Percentiles rank a stretch among this genome's conserved stretches.
Conservation (phyloP, 352 stramenopile genomes). For the Pythium dissotocum region DNA sequence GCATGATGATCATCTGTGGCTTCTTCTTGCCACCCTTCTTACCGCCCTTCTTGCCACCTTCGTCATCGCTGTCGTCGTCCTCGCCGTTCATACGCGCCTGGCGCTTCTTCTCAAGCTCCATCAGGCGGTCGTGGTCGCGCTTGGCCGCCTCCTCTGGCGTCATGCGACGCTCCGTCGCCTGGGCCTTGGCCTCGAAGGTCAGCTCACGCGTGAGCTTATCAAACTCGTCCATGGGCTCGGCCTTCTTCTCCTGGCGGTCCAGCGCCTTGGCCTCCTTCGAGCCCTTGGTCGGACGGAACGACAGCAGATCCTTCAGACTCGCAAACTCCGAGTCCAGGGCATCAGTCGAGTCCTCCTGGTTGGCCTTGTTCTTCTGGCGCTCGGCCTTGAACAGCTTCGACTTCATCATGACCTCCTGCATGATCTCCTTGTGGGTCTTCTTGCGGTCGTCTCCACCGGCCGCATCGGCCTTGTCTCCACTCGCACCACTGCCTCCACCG, state of each 20-base stretch:
- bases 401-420: conserved; percentile 92
- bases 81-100: conserved; percentile 95
- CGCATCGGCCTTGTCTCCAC: conserved; percentile 18
- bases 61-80: conserved; percentile 64
- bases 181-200: conserved; percentile 91
- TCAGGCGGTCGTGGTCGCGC: conserved; percentile 90
- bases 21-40: conserved; percentile 50
- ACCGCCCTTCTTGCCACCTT: conserved; percentile 12
- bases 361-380: conserved; percentile 84
- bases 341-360: conserved; percentile 78
- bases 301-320: conserved; percentile 61
- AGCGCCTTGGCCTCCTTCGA: conserved; percentile 58
- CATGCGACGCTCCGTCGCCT: conserved; percentile 93
- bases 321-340: conserved; percentile 74
- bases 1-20: conserved; percentile 71
- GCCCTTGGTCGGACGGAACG: conserved; percentile 80
- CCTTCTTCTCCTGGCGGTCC: conserved; percentile 62
- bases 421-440: conserved; percentile 89
- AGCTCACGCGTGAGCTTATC: conserved; percentile 80
- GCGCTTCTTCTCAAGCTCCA: conserved; percentile 92
- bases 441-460: conserved; percentile 40
- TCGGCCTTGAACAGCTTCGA: conserved; percentile 89
- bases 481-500: conserved; percentile 43
- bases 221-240: conserved; percentile 79
- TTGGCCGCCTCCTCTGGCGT: conserved; percentile 94